Percentiles rank a stretch among this genome's conserved stretches.
phyloP scores from a whole-genome alignment of 768 basidiomycete species.

The Suillus cothurnatus region DNA sequence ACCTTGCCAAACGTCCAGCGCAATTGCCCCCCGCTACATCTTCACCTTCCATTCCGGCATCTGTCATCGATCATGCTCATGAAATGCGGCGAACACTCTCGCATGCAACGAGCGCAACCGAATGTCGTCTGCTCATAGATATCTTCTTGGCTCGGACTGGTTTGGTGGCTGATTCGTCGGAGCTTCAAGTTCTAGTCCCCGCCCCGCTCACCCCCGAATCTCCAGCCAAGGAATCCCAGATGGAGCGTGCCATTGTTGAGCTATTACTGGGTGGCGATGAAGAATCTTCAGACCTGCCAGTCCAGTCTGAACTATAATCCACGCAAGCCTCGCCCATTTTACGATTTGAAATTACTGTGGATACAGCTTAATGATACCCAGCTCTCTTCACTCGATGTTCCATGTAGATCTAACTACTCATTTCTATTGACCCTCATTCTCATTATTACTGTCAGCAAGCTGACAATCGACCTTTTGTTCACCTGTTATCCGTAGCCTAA shows the following conservation, averaged over 20 bases:
- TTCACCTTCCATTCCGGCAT: constrained; percentile 23
- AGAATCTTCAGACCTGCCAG: not conserved
- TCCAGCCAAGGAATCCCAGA: constrained; percentile 16
- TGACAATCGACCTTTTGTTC: constrained; percentile 6
- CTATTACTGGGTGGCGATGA: constrained; percentile 36
- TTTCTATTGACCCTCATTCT: constrained; percentile 4
- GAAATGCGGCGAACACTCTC: constrained; percentile 71
- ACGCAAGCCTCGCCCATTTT: not conserved
- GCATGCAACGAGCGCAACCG: constrained; percentile 72
- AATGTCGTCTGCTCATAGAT: constrained; percentile 84
- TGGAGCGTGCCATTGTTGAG: constrained; percentile 58
- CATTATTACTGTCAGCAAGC: constrained; percentile 5
- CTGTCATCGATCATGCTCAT: constrained; percentile 48
- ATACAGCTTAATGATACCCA: constrained; percentile 11
- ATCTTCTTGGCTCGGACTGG: constrained; percentile 75
- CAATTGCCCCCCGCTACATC: constrained; percentile 21
- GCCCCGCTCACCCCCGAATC: constrained; percentile 40
- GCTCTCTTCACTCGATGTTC: constrained; percentile 3
- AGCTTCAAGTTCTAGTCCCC: constrained; percentile 30
- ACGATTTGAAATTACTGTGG: constrained; percentile 5
- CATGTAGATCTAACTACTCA: constrained; percentile 6
- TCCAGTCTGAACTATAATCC: not conserved
- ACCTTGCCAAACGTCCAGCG: constrained; percentile 13
- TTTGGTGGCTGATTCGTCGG: constrained; percentile 36
- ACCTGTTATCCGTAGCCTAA: constrained; percentile 12